Evolutionary conservation across 1,284 basidiomycete species (phyloP).

Genomic region (Cryptococcus sp.): DNA sequence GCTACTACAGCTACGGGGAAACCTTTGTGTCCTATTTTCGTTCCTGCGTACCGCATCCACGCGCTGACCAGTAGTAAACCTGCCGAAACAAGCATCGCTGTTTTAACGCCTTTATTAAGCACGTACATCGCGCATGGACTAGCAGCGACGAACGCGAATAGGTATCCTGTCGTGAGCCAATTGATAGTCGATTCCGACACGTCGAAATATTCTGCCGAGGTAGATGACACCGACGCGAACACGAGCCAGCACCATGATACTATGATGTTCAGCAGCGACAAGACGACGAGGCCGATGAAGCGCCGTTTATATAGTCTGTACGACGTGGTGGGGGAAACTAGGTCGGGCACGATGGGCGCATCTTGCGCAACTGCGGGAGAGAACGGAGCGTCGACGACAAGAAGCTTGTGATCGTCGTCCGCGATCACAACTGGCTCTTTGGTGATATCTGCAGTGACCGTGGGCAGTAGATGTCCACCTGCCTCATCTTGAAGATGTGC

Average conservation of each 20-base stretch:
- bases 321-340: too few species aligned
- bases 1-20: constrained; percentile 6
- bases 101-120: constrained; percentile 4
- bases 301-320: constrained; percentile 7
- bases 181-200: constrained; percentile 6
- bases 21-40: not conserved
- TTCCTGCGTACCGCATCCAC: constrained; percentile 9
- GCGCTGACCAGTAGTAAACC: constrained; percentile 1
- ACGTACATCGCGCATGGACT: constrained; percentile 1
- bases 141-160: constrained; percentile 9
- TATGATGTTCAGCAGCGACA: constrained; percentile 8
- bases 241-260: constrained; percentile 14
- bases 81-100: not conserved
- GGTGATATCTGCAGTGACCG: too few species aligned
- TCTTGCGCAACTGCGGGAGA: too few species aligned
- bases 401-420: too few species aligned
- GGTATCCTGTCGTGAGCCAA: constrained; percentile 10
- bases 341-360: too few species aligned
- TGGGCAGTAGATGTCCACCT: too few species aligned
- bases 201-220: constrained; percentile 4
- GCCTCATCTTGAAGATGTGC: too few species aligned
- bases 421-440: too few species aligned
- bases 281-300: not conserved
- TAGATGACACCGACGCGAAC: constrained; percentile 6
- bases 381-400: too few species aligned